These are phyloP conservation scores for Trichaptum fuscoviolaceum DNA, from an alignment of 768 basidiomycete genomes.

Conservation along the genomic window DNA sequence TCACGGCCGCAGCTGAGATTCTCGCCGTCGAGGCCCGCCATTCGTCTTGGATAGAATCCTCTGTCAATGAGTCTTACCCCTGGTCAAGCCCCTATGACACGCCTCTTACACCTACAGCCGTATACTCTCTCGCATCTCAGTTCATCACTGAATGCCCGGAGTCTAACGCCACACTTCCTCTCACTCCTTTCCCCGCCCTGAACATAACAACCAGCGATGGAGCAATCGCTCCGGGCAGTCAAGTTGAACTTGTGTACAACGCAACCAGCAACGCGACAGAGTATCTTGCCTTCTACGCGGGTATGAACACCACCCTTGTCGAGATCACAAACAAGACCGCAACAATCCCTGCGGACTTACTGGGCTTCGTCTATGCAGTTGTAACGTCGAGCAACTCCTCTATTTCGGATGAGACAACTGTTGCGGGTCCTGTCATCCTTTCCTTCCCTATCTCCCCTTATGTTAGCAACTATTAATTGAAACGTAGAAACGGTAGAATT, in stretches of 20 bases:
- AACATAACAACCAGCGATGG: constrained; percentile 21
- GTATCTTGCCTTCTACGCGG: constrained; percentile 47
- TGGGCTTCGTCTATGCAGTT: constrained; percentile 49
- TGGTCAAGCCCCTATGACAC: constrained; percentile 62
- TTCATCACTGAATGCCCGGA: constrained; percentile 53
- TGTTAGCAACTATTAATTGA: neutral
- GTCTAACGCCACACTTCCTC: constrained; percentile 43
- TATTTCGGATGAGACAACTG: constrained; percentile 40
- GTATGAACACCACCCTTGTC: constrained; percentile 37
- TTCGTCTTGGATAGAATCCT: constrained; percentile 53
- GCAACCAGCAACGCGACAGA: constrained; percentile 11
- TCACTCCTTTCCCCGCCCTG: constrained; percentile 49
- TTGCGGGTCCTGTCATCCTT: constrained; percentile 54
- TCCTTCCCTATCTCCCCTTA: constrained; percentile 21
- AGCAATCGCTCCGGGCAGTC: constrained; percentile 23
- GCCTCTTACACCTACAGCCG: constrained; percentile 35
- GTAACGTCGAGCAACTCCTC: constrained; percentile 34
- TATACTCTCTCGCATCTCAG: constrained; percentile 32
- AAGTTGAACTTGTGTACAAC: constrained; percentile 23
- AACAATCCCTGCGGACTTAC: constrained; percentile 36
- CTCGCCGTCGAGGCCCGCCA: constrained; percentile 59
- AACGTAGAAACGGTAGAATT: too few species aligned
- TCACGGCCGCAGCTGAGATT: constrained; percentile 53
- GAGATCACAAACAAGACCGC: constrained; percentile 30
- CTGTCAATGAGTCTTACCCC: constrained; percentile 40